Conservation (phyloP, 2,329 filamentous ascomycete genomes). For the Pestalotiopsis sp. region DNA sequence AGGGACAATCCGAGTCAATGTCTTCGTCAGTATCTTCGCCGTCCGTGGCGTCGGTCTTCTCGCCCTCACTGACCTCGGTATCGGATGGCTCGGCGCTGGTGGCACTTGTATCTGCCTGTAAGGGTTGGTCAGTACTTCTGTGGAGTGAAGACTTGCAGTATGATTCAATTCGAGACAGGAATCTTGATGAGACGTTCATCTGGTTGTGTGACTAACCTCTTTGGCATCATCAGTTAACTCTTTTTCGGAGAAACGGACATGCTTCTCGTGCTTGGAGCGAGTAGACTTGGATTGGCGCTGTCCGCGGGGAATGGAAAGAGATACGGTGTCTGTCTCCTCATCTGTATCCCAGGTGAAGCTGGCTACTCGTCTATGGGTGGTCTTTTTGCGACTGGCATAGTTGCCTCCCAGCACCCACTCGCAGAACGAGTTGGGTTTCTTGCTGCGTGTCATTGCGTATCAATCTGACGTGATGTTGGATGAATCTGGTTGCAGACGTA, state of each 20-base stretch:
- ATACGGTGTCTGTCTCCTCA: conserved; percentile 51
- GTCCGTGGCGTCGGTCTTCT: conserved; percentile 18
- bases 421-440: conserved; percentile 35
- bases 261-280: conserved; percentile 14
- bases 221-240: conserved; percentile 24
- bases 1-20: conserved; percentile 39
- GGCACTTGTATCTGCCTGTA: conserved; percentile 36
- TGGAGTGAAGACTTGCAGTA: not conserved
- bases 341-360: conserved; percentile 52
- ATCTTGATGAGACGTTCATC: not conserved
- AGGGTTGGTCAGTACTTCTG: conserved; percentile 14
- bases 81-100: conserved; percentile 19
- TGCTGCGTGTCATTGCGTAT: not conserved
- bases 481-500: not conserved
- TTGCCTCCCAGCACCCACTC: conserved; percentile 46
- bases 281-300: conserved; percentile 22
- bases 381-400: conserved; percentile 18
- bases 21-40: conserved; percentile 27
- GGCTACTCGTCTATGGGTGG: conserved; percentile 21
- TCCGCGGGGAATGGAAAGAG: conserved; percentile 49
- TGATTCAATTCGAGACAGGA: not conserved
- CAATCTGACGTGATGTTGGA: not conserved
- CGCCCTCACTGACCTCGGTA: conserved; percentile 21
- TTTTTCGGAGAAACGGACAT: conserved; percentile 30
- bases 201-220: conserved; percentile 4